Evolutionary conservation across 1,139 yeast species (phyloP).

Genomic region (Saccharomyces hybrid): DNA sequence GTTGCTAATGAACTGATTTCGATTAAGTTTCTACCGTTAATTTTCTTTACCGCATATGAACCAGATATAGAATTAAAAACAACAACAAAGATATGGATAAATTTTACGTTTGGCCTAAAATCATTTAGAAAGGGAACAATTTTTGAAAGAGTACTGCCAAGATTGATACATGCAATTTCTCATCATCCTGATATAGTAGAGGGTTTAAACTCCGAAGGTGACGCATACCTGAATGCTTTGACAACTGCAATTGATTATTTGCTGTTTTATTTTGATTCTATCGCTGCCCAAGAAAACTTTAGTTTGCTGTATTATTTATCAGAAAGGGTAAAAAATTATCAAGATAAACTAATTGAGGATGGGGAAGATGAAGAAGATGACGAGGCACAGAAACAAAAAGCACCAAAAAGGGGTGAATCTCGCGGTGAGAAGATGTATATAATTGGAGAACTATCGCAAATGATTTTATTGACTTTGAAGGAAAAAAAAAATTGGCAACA

Average conservation of each 20-base stretch:
- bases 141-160: conserved; percentile 57
- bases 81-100: conserved; percentile 63
- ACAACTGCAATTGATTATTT: conserved; percentile 52
- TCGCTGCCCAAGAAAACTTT: conserved; percentile 60
- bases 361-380: conserved; percentile 29
- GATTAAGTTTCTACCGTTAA: conserved; percentile 55
- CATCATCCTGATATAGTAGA: conserved; percentile 65
- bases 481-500: conserved; percentile 59
- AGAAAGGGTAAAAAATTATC: conserved; percentile 71
- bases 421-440: conserved; percentile 41
- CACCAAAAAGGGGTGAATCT: conserved; percentile 15
- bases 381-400: conserved; percentile 2
- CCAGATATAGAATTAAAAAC: conserved; percentile 45
- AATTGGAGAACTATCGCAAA: conserved; percentile 67
- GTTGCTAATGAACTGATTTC: conserved; percentile 50
- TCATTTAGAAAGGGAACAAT: conserved; percentile 38
- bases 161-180: conserved; percentile 62
- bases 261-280: conserved; percentile 49
- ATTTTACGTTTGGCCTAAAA: conserved; percentile 46
- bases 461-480: conserved; percentile 51
- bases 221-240: conserved; percentile 35
- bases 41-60: conserved; percentile 73
- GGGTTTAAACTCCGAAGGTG: conserved; percentile 31
- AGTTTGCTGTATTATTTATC: conserved; percentile 70
- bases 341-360: conserved; percentile 44